Evolutionary conservation across 1,284 basidiomycete genomes (phyloP).

Genomic region (Sporisorium graminicola): DNA sequence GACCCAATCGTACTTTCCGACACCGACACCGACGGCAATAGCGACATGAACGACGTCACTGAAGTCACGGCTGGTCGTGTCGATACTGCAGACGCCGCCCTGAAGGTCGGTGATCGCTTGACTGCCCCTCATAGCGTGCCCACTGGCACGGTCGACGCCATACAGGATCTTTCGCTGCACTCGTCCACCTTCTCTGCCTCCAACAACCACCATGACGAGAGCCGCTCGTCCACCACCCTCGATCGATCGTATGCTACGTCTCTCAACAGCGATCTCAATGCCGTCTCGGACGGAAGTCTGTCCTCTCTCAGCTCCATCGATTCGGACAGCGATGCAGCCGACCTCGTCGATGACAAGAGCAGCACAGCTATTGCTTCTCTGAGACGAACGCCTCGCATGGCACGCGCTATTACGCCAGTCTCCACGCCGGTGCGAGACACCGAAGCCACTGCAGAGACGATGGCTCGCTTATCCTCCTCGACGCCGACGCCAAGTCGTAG

Average conservation of each 20-base stretch:
- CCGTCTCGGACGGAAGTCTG: slow-evolving; percentile 27
- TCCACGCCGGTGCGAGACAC: slow-evolving; percentile 9
- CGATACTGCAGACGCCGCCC: slow-evolving; percentile 4
- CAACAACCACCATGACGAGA: slow-evolving; percentile 11
- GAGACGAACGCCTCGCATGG: not conserved
- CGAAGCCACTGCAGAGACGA: not conserved
- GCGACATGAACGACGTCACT: not conserved
- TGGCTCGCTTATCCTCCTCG: slow-evolving; percentile 13
- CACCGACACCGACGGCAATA: slow-evolving; percentile 27
- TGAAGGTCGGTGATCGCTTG: not conserved
- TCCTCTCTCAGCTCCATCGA: slow-evolving; percentile 37
- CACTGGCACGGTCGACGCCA: not conserved
- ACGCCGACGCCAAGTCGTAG: slow-evolving; percentile 36
- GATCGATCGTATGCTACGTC: slow-evolving; percentile 38
- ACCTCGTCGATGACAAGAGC: not conserved
- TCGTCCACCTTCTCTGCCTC: slow-evolving; percentile 3
- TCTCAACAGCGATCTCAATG: slow-evolving; percentile 21
- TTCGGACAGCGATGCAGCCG: slow-evolving; percentile 25
- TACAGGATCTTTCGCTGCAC: not conserved
- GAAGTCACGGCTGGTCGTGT: not conserved
- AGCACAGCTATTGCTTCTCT: not conserved
- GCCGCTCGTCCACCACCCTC: slow-evolving; percentile 15
- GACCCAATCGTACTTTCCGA: slow-evolving; percentile 28
- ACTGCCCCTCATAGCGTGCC: not conserved
- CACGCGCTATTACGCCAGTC: not conserved